These are phyloP conservation scores for Triticum timopheevii DNA, from an alignment of 176 grass and related monocot species.

Conservation along the genomic window DNA sequence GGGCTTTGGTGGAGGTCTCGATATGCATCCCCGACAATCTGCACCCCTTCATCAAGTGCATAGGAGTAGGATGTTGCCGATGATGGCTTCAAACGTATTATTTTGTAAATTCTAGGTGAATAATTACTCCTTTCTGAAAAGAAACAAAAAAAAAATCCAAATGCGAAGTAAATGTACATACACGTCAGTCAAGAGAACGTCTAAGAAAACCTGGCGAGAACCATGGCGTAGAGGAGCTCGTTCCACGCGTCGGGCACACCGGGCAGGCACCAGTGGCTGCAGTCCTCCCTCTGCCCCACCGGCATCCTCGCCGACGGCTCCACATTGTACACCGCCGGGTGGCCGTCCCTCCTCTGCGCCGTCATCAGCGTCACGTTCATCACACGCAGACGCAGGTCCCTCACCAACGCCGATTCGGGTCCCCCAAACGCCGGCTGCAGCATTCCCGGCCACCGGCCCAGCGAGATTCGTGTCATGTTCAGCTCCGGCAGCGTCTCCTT, in stretches of 20 bases:
- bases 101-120: too few relatives aligned
- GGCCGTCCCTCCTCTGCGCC: constrained; percentile 55
- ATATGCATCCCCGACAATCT: too few relatives aligned
- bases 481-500: constrained; percentile 48
- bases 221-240: constrained; percentile 48
- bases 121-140: too few relatives aligned
- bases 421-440: constrained; percentile 25
- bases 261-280: constrained; percentile 80
- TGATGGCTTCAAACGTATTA: too few relatives aligned
- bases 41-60: too few relatives aligned
- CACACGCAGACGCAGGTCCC: constrained; percentile 12
- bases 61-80: too few relatives aligned
- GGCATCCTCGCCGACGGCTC: neutral
- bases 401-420: neutral
- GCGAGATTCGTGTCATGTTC: constrained; percentile 25
- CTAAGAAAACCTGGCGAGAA: constrained; percentile 13
- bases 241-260: constrained; percentile 73
- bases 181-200: neutral
- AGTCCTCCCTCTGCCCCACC: constrained; percentile 35
- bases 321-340: constrained; percentile 49
- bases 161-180: neutral
- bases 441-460: constrained; percentile 32
- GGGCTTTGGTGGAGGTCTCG: too few relatives aligned
- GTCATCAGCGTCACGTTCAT: constrained; percentile 59
- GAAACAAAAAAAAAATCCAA: too few relatives aligned